Evolutionary conservation across 257 asterid species (phyloP), one percentile per base, ranked within the genome.

Genomic region (Cynanchum wilfordii): DNA sequence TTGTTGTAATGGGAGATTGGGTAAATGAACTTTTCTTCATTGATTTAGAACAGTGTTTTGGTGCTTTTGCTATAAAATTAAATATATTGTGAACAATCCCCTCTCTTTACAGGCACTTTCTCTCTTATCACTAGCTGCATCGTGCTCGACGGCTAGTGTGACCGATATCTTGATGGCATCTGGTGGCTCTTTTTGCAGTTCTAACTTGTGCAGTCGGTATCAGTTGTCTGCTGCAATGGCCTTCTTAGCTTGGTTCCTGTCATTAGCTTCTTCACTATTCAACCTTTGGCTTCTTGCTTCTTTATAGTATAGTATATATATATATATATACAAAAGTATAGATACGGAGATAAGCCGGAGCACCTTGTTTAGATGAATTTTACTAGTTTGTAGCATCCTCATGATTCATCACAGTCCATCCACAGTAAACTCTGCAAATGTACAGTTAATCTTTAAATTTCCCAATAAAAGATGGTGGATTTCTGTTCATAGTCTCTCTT

Each of bases 151-250:
- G 7, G 97, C 96, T 17, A 82, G 96, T 64, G 96, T 84, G 78
- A 80, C 92, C 0, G 86, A 89, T 68, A 82, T 87, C 42, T 82
- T 93, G 82, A 84, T 89, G 54, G 82, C 76, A 58, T 82, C 95
- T 0, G 86, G 85, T 3, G 89, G 79, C 49, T 15, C 83, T 0
- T 81, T 86, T 76, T 92, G 96, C 54, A n/a, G 51, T 38, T 80
- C 62, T 7, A 87, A 81, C 68, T 49, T 90, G 76, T 93, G 98
- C 81, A 82, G 84, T 27, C 82, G 97, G 54, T 93, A 90, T 75
- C 95, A 89, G 73, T 75, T 87, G 58, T 85, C 98, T 12, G 96
- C 98, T 59, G 88, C 96, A 6, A 93, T 89, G 98, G 95, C 97
- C 40, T 87, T 93, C 86, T 69, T 93, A 80, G 86, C 97, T 13